phyloP scores from a whole-genome alignment of 2,329 filamentous ascomycete species.

The Septoria petroselini region DNA sequence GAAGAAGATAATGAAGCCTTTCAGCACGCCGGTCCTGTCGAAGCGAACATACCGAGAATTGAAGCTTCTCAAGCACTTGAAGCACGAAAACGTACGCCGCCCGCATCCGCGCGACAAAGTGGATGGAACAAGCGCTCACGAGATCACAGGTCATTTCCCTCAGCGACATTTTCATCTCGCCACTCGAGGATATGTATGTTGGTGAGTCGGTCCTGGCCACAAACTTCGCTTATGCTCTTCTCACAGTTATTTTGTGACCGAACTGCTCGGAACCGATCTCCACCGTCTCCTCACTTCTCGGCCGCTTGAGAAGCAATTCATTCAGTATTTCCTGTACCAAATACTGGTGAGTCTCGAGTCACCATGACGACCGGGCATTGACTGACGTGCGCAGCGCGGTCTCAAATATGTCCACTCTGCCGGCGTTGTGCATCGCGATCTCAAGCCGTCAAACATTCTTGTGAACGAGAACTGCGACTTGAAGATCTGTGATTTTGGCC shows the following conservation, averaged over 20 bases:
- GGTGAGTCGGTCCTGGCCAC: slow-evolving; percentile 33
- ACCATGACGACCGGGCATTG: neutral
- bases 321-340: slow-evolving; percentile 99
- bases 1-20: slow-evolving; percentile 99
- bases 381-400: slow-evolving; percentile 63
- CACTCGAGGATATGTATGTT: slow-evolving; percentile 89
- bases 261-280: slow-evolving; percentile 92
- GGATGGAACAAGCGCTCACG: slow-evolving; percentile 10
- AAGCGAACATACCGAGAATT: slow-evolving; percentile 97
- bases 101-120: neutral
- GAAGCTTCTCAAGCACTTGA: slow-evolving; percentile 93
- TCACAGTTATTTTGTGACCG: slow-evolving; percentile 90
- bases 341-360: slow-evolving; percentile 68
- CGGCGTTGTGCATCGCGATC: slow-evolving; percentile 92
- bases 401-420: slow-evolving; percentile 99
- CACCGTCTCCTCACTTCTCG: slow-evolving; percentile 92
- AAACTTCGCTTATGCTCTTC: slow-evolving; percentile 28
- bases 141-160: slow-evolving; percentile 78
- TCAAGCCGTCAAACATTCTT: slow-evolving; percentile 98
- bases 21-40: slow-evolving; percentile 96
- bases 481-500: slow-evolving; percentile 98
- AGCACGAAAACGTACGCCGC: slow-evolving; percentile 80
- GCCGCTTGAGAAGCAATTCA: slow-evolving; percentile 98
- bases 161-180: slow-evolving; percentile 99
- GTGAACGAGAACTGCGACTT: slow-evolving; percentile 99